Conservation (phyloP, 2,329 filamentous ascomycete species). For the Diaporthe helianthi region DNA sequence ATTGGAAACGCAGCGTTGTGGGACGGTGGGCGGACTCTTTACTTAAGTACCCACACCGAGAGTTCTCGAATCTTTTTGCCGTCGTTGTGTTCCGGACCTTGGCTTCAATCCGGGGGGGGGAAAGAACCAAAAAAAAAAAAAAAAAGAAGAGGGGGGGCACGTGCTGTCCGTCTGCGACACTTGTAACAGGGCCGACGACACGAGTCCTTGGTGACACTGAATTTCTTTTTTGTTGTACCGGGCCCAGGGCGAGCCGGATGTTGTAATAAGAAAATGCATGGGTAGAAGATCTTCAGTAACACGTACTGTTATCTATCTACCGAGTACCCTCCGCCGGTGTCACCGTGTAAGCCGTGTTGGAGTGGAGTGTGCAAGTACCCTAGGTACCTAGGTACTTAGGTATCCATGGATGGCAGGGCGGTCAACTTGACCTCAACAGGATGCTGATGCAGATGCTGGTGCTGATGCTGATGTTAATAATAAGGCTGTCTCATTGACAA, state of each 20-base stretch:
- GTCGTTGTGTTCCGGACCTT: neutral
- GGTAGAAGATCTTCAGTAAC: neutral
- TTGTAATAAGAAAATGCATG: no score
- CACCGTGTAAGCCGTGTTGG: neutral
- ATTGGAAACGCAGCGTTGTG: neutral
- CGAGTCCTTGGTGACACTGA: neutral
- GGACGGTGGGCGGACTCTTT: neutral
- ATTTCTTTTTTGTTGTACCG: neutral
- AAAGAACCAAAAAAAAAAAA: no score
- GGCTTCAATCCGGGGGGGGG: no score
- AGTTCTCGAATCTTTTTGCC: neutral
- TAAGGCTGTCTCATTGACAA: neutral
- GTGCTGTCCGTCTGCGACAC: neutral
- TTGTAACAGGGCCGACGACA: neutral
- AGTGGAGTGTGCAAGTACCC: no score
- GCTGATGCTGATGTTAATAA: neutral
- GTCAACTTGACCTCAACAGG: neutral
- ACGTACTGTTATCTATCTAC: neutral
- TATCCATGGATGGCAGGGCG: neutral
- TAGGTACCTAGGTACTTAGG: no score
- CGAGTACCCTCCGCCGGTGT: neutral
- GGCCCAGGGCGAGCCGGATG: neutral
- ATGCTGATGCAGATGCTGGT: neutral
- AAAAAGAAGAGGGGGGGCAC: no score
- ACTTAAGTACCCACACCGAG: conserved; percentile 1